Conservation (phyloP, 345 rosid genomes). For the Noccaea bulbosa region DNA sequence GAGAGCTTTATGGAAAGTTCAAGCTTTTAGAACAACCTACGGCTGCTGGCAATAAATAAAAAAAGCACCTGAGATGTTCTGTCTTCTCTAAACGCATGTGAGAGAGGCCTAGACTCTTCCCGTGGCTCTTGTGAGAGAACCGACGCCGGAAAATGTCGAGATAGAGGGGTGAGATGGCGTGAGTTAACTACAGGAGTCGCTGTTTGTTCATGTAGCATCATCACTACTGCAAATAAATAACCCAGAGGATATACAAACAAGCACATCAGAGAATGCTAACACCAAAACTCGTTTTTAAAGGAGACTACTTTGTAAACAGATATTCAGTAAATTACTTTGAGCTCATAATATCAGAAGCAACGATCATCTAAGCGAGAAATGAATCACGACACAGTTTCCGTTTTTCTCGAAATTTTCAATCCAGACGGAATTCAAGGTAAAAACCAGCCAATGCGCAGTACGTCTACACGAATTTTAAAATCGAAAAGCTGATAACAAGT, state of each 20-base stretch:
- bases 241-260: background rate
- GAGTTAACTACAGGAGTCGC: constrained; percentile 54
- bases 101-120: constrained; percentile 56
- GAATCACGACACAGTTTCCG: constrained; percentile 6
- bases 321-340: too few relatives aligned
- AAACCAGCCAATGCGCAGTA: background rate
- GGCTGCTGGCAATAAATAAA: too few relatives aligned
- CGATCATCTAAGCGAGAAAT: constrained; percentile 10
- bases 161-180: constrained; percentile 53
- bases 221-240: constrained; percentile 51
- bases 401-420: background rate
- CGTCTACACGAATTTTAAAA: background rate
- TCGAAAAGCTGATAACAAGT: background rate
- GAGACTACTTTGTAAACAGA: too few relatives aligned
- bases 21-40: background rate
- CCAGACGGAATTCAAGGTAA: too few relatives aligned
- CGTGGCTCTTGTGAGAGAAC: constrained; percentile 78
- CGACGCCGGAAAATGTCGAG: constrained; percentile 70
- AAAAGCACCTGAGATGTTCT: constrained; percentile 57
- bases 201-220: constrained; percentile 65
- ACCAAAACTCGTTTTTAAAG: background rate
- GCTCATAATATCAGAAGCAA: background rate
- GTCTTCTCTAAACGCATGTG: constrained; percentile 58
- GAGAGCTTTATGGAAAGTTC: constrained; percentile 6
- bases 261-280: constrained; percentile 6